phyloP scores from a whole-genome alignment of 257 asterid genomes.

The Solanum tacnaense region DNA sequence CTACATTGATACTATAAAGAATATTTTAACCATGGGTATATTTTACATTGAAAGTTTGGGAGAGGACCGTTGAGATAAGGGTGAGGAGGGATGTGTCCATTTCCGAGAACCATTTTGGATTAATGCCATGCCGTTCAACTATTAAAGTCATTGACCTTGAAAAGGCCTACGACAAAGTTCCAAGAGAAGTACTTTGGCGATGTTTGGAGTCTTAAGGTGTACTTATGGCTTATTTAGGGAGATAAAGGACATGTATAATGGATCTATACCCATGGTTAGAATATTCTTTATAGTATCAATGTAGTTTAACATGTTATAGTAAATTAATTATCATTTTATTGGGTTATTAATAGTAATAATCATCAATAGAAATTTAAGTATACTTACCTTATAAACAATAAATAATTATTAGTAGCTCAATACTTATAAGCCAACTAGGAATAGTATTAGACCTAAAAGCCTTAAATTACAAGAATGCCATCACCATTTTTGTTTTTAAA shows the following conservation, averaged over 20 bases:
- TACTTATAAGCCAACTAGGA: neutral
- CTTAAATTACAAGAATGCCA: neutral
- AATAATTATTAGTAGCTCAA: neutral
- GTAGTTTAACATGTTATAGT: neutral
- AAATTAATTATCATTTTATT: too few relatives aligned
- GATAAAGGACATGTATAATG: neutral
- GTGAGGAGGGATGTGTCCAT: neutral
- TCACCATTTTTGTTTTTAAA: too few relatives aligned
- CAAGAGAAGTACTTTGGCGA: neutral
- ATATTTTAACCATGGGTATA: neutral
- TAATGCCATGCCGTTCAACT: neutral
- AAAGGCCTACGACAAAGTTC: neutral
- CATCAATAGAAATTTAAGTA: neutral
- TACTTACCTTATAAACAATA: neutral
- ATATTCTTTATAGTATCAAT: neutral
- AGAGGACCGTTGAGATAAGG: neutral
- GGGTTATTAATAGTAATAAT: neutral
- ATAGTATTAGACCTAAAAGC: neutral
- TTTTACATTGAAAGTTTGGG: neutral
- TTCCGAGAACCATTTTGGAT: neutral
- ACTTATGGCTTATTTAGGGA: neutral
- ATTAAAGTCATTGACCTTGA: neutral
- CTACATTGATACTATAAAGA: too few relatives aligned
- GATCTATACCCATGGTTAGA: neutral
- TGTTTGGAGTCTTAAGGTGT: neutral